These are phyloP conservation scores for Aethionema arabicum DNA, from an alignment of 345 rosid species.

Conservation along the genomic window DNA sequence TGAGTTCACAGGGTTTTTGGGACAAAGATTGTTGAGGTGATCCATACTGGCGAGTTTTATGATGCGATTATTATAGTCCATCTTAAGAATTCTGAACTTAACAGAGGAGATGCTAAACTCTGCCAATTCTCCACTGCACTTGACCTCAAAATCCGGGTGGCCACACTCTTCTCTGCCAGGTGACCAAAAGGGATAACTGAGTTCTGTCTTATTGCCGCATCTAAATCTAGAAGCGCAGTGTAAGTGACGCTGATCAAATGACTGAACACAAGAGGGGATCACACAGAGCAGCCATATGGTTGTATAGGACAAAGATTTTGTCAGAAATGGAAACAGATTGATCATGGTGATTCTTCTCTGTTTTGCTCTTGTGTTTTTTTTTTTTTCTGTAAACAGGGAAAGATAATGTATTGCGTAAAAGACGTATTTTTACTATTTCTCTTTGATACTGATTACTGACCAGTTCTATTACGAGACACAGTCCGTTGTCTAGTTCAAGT, in stretches of 20 bases:
- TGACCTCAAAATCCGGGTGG: conserved; percentile 36
- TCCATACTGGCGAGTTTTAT: conserved; percentile 38
- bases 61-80: not conserved
- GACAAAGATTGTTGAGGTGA: conserved; percentile 32
- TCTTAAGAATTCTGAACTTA: conserved; percentile 35
- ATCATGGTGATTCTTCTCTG: conserved; percentile 23
- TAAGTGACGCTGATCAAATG: conserved; percentile 4
- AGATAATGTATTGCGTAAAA: too few species aligned
- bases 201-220: conserved; percentile 7
- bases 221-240: fast-evolving
- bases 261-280: conserved; percentile 11
- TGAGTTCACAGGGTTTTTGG: conserved; percentile 1
- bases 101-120: conserved; percentile 20
- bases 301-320: not conserved
- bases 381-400: too few species aligned
- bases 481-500: too few species aligned
- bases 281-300: conserved; percentile 17
- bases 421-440: not conserved
- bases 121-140: conserved; percentile 2
- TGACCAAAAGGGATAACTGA: conserved; percentile 40
- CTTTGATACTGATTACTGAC: not conserved
- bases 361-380: not conserved
- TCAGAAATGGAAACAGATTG: not conserved
- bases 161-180: conserved; percentile 36
- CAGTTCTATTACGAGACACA: too few species aligned